phyloP scores from a whole-genome alignment of 164 flowering plant genomes.

The Vitis rupestris region DNA sequence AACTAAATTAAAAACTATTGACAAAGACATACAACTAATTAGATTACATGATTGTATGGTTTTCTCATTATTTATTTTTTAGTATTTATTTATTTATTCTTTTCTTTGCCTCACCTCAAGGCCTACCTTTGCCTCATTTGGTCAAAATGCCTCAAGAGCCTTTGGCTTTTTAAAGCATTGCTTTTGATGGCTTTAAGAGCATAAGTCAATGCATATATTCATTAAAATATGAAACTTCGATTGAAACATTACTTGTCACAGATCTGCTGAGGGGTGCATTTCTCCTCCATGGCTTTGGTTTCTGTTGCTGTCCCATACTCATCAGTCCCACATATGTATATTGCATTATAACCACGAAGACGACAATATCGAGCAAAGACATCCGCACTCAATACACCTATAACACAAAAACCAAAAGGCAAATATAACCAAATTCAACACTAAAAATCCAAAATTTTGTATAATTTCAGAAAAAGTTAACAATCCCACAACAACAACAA shows the following conservation, averaged over 20 bases:
- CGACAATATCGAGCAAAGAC: constrained; percentile 87
- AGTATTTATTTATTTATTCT: too few species aligned
- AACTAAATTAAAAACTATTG: too few species aligned
- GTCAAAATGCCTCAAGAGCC: too few species aligned
- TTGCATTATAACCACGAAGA: constrained; percentile 61
- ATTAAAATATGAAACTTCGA: neutral
- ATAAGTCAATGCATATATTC: neutral
- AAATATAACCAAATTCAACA: neutral
- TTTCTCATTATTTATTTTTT: too few species aligned
- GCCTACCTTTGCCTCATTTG: too few species aligned
- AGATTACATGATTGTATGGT: too few species aligned
- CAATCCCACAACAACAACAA: neutral
- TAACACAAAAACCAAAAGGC: constrained; percentile 8
- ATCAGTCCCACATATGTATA: constrained; percentile 85
- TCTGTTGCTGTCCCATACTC: constrained; percentile 93
- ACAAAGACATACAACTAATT: too few species aligned
- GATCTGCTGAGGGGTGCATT: constrained; percentile 66
- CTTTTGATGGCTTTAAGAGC: neutral
- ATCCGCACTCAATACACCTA: constrained; percentile 89
- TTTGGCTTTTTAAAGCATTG: neutral
- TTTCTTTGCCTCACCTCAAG: too few species aligned
- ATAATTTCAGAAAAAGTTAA: neutral
- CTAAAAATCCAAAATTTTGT: neutral
- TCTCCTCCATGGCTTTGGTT: constrained; percentile 86
- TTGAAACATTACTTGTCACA: constrained; percentile 65